Conservation (phyloP, 768 basidiomycete species). For the Naganishia randhawae region DNA sequence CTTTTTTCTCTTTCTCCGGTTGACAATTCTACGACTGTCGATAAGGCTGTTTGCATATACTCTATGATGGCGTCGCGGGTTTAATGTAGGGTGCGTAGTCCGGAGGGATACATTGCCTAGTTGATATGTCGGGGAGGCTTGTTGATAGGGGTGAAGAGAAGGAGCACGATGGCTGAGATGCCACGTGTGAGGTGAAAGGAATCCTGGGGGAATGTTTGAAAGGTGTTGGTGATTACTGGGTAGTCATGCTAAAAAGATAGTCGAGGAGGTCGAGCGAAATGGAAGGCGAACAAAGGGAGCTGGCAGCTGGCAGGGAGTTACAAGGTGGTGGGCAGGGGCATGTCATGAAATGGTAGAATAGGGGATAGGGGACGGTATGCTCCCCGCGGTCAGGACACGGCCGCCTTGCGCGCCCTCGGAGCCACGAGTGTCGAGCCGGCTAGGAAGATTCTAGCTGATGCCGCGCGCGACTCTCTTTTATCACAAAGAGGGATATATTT, state of each 20-base stretch:
- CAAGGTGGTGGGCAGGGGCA: background rate
- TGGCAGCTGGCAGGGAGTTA: background rate
- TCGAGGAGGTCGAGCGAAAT: background rate
- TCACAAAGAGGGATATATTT: background rate
- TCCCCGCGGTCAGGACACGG: no score
- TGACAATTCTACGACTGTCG: background rate
- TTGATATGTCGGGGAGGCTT: background rate
- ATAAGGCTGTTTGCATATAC: conserved; percentile 7
- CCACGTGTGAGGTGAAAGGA: background rate
- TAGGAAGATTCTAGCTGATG: background rate
- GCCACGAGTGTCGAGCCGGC: no score
- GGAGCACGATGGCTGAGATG: background rate
- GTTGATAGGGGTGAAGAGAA: background rate
- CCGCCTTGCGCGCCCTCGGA: no score
- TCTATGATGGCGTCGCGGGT: background rate
- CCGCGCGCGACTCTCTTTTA: no score
- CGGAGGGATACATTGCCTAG: background rate
- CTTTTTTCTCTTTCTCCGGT: conserved; percentile 15
- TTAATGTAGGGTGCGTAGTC: no score
- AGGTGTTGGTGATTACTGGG: conserved; percentile 8
- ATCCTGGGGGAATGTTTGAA: conserved; percentile 13
- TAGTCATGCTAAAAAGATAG: background rate
- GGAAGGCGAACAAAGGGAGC: background rate
- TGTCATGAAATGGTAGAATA: conserved; percentile 1
- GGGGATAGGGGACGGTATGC: background rate